phyloP scores from a whole-genome alignment of 768 basidiomycete species.

The Chiua virens region DNA sequence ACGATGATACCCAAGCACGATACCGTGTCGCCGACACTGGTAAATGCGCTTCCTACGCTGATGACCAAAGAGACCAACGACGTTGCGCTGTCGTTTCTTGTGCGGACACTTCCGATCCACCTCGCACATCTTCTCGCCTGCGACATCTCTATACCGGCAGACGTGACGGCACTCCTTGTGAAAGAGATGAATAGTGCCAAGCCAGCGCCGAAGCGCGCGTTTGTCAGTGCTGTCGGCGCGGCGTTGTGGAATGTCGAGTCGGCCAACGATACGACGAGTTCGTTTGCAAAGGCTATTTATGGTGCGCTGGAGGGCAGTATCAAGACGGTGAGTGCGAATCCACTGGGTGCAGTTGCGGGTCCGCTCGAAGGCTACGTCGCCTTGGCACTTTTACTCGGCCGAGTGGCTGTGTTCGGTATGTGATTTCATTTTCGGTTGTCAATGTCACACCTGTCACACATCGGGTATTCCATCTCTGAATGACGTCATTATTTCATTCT shows the following conservation, averaged over 20 bases:
- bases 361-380: conserved; percentile 88
- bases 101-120: conserved; percentile 56
- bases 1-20: conserved; percentile 48
- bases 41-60: conserved; percentile 41
- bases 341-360: conserved; percentile 57
- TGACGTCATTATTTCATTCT: conserved; percentile 3
- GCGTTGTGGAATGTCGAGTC: conserved; percentile 47
- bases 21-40: conserved; percentile 45
- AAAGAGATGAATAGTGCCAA: conserved; percentile 77
- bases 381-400: conserved; percentile 64
- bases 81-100: conserved; percentile 52
- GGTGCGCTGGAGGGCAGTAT: conserved; percentile 69
- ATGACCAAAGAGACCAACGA: conserved; percentile 82
- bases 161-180: conserved; percentile 48
- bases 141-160: conserved; percentile 42
- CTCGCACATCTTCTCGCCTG: conserved; percentile 51
- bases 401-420: conserved; percentile 57
- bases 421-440: conserved; percentile 11
- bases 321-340: conserved; percentile 62
- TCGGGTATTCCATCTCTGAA: background rate
- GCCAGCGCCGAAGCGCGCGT: conserved; percentile 55
- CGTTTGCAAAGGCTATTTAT: conserved; percentile 54
- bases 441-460: background rate
- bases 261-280: conserved; percentile 40
- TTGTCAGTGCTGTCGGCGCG: conserved; percentile 62